A percentile compares a stretch with the other conserved stretches of the same genome.
Evolutionary conservation across 192 early-diverging fungal species (phyloP).

Genomic region (Physocladia obscura): DNA sequence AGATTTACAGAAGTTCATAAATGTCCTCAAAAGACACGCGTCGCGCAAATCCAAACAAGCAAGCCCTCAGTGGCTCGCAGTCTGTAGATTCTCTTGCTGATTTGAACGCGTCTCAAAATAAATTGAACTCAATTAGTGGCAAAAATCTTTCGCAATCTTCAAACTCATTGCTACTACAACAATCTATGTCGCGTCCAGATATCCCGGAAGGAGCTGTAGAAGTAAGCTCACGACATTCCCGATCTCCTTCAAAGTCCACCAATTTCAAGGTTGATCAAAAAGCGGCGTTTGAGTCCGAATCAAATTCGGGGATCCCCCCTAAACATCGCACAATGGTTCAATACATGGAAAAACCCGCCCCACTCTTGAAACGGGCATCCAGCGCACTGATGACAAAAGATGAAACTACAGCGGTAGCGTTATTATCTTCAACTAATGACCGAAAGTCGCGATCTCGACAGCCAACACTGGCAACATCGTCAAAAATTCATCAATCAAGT

Average conservation of each 20-base stretch:
- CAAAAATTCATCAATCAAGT: too few species aligned
- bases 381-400: slow-evolving; percentile 18
- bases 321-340: slow-evolving; percentile 13
- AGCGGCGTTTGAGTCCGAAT: not conserved
- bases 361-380: slow-evolving; percentile 23
- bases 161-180: not conserved
- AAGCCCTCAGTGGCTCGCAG: too few species aligned
- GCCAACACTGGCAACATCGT: too few species aligned
- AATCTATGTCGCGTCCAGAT: not conserved
- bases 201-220: not conserved
- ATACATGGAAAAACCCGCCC: slow-evolving; percentile 26
- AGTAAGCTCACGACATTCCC: not conserved
- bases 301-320: not conserved
- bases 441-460: too few species aligned
- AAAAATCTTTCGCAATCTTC: not conserved
- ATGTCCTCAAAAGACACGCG: too few species aligned
- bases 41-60: too few species aligned
- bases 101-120: too few species aligned
- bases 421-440: not conserved
- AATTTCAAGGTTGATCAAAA: not conserved
- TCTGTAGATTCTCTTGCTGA: too few species aligned
- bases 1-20: too few species aligned
- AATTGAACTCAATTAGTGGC: too few species aligned
- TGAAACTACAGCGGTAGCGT: not conserved
- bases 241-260: not conserved